Base-by-base conservation (phyloP, 2,329 filamentous ascomycete genomes). In the Botrytis aclada region DNA sequence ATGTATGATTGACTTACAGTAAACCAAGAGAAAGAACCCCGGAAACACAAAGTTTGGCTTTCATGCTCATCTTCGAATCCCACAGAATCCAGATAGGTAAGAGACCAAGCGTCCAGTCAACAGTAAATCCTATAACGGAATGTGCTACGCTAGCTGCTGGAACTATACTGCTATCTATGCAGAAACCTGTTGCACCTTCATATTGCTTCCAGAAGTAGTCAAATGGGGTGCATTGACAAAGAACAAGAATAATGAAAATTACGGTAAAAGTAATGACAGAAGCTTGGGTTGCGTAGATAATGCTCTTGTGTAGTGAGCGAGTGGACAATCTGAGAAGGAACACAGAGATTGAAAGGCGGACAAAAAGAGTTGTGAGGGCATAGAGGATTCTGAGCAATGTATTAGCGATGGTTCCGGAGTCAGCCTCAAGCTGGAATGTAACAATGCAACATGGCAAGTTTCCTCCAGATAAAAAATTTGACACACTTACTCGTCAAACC, bases 21-120 rank as follows among this genome's bases (percentile, higher is more conserved):
- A 88, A 88, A 41, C 88, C 90, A 81, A 90, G 84, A 10, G 84
- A 83, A 67, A 91, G 80, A 62, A 90, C 83, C 9, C 83, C 82
- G 16, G 85, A 84, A 34, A 90, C 81, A 3, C 87, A 83, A 10
- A 84, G 45, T 77, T 89, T 90, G 3, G 84, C 86, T 72, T 82
- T 83, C 12, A 75, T 76, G 63, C 84, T 84, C 84, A 90, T 88
- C 72, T 89, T 84, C 41, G 90, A 78, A 39, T 84, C 83, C 82
- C 83, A 86, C 1, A 90, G 83, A 5, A 91, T 81, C 74, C 86
- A 85, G 14, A 86, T 83, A 0, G 87, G 87, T 5, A 89, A 78
- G 64, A 88, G 82, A n/a, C 84, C 83, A 22, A 88, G 79, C 4
- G 84, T 85, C 64, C 87, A 85, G 77, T 89, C 87, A 83, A 79